These are phyloP conservation scores for Pyrrhoderma noxium DNA, from an alignment of 1,284 basidiomycete genomes.

Conservation along the genomic window DNA sequence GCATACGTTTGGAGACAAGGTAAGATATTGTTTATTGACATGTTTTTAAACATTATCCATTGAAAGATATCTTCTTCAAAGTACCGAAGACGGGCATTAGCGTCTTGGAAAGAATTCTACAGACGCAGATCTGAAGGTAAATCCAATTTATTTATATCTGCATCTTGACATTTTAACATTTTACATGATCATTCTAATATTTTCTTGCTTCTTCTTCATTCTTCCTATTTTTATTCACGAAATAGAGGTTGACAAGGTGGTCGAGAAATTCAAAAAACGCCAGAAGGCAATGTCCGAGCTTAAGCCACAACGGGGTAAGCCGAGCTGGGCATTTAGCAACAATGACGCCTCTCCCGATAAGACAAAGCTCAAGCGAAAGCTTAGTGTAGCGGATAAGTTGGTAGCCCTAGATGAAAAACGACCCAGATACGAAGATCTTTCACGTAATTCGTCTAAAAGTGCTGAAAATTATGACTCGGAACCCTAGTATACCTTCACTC, in stretches of 20 bases:
- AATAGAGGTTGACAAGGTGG: constrained; percentile 34
- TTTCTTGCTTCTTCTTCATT: background rate
- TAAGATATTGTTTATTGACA: constrained; percentile 24
- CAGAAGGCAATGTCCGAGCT: constrained; percentile 1
- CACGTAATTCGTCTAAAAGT: too few relatives aligned
- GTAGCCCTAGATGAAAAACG: constrained; percentile 13
- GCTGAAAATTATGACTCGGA: too few relatives aligned
- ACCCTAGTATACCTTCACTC: too few relatives aligned
- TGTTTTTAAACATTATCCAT: background rate
- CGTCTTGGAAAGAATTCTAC: constrained; percentile 56
- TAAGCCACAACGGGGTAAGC: constrained; percentile 14
- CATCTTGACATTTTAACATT: too few relatives aligned
- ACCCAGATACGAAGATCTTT: constrained; percentile 1
- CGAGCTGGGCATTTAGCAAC: constrained; percentile 11
- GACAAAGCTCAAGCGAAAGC: constrained; percentile 6
- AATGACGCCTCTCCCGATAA: background rate
- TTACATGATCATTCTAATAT: too few relatives aligned
- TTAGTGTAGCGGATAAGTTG: background rate
- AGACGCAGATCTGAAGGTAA: constrained; percentile 43
- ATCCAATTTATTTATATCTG: background rate
- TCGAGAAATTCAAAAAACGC: constrained; percentile 24
- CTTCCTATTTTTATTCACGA: background rate
- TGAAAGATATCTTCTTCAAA: background rate
- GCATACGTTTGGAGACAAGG: constrained; percentile 43
- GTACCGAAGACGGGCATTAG: constrained; percentile 40